Percentiles rank a stretch among this genome's conserved stretches.
Evolutionary conservation across 331 rosid species (phyloP).

Genomic region (Cydonia oblonga): DNA sequence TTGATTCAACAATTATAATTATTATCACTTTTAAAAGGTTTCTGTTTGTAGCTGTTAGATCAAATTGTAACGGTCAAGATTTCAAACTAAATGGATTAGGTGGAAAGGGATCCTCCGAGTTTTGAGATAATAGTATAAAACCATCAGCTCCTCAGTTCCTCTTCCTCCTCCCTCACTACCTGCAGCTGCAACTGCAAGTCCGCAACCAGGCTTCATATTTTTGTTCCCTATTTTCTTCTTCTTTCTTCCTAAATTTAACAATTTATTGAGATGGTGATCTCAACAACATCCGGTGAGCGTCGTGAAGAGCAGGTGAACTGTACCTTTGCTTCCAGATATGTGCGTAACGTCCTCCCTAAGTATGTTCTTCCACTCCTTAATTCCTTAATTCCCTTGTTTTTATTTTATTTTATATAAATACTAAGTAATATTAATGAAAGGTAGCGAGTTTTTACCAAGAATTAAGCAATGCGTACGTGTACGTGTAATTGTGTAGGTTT

Average conservation of each 20-base stretch:
- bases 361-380: conserved; percentile 2
- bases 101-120: too few species aligned
- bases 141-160: neutral
- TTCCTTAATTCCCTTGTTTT: neutral
- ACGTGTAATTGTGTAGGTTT: conserved; percentile 28
- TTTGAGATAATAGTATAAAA: neutral
- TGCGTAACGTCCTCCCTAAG: conserved; percentile 39
- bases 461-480: neutral
- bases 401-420: too few species aligned
- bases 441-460: neutral
- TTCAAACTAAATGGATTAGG: too few species aligned
- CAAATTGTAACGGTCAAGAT: too few species aligned
- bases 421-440: neutral
- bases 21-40: too few species aligned
- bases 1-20: too few species aligned
- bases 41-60: too few species aligned
- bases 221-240: neutral
- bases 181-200: neutral
- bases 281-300: conserved; percentile 22
- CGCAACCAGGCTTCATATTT: neutral
- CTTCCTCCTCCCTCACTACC: neutral
- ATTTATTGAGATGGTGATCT: conserved; percentile 10
- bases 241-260: neutral
- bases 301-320: conserved; percentile 7
- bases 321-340: conserved; percentile 74